These are phyloP conservation scores for Plantago ovata DNA, from an alignment of 257 asterid species.

Conservation along the genomic window DNA sequence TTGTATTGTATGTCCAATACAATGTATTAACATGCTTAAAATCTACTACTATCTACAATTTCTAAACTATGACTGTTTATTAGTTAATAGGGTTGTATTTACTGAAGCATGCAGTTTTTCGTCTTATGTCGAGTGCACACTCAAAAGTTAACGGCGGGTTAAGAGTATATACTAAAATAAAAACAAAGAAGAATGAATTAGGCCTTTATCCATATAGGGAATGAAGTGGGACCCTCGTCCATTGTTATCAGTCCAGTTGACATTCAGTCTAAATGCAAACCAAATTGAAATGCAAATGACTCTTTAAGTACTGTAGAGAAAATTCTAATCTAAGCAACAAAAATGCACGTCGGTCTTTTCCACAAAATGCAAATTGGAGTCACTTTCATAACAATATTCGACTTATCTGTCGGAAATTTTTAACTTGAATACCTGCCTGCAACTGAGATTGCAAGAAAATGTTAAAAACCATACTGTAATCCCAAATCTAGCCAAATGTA, in stretches of 20 bases:
- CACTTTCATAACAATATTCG: not conserved
- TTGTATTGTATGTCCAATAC: slow-evolving; percentile 3
- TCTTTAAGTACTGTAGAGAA: too few species aligned
- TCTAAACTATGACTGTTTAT: too few species aligned
- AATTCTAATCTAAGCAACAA: not conserved
- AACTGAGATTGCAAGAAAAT: slow-evolving; percentile 15
- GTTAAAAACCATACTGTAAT: not conserved
- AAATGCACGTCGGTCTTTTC: slow-evolving; percentile 10
- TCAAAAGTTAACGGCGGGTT: too few species aligned
- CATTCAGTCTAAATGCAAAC: slow-evolving; percentile 16
- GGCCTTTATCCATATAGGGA: not conserved
- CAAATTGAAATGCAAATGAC: slow-evolving; percentile 3
- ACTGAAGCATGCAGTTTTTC: too few species aligned
- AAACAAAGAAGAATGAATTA: not conserved
- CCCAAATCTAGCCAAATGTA: not conserved
- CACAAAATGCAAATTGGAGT: not conserved
- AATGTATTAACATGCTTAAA: not conserved
- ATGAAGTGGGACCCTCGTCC: not conserved
- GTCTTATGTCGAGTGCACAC: not conserved
- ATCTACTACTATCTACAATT: too few species aligned
- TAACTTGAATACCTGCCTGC: slow-evolving; percentile 13
- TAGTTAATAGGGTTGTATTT: too few species aligned
- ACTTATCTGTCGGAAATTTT: not conserved
- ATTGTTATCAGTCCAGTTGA: slow-evolving; percentile 4
- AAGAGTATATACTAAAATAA: too few species aligned